Evolutionary conservation across 129 eudicot species (phyloP), one percentile per base, ranked within the genome.

Genomic region (Calendula officinalis): DNA sequence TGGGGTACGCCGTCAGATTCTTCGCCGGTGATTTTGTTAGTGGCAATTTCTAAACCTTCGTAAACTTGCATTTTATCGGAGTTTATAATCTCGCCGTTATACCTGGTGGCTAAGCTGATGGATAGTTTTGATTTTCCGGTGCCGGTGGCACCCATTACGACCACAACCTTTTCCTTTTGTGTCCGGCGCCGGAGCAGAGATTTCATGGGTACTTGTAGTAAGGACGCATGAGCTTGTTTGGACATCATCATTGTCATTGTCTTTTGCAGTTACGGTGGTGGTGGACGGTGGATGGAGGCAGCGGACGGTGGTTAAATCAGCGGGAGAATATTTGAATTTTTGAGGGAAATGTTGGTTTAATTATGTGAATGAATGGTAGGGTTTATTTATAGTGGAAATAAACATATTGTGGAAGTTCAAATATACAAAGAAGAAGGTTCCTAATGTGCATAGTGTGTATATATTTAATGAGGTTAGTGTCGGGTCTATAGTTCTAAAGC

Each of bases 71-170:
- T 91, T 69, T 91, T 91, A 34, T 91, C 98, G n/a, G 94, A 84
- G 64, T 92, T 92, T 14, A 92, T 66, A 9, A 92, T 69, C 75
- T 92, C 98, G 7, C 85, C 82, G 1, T 68, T 59, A 64, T 75
- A 77, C 12, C 61, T 88, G 14, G 78, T 69, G 69, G 94, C 91
- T n/a, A 91, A 60, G 60, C 87, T 94, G 69, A 91, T 73, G 0
- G 98, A 70, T 44, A 91, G 91, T 48, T 77, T 72, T 13, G 98
- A 84, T 64, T 91, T 91, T 2, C 96, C 98, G 40, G 96, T 75
- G 41, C 98, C 98, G 33, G 98, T 91, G 43, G 86, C 95, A 0
- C 98, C 98, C 88, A 91, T 65, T 3, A 91, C 82, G n/a, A 92
- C 85, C 5, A 91, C 86, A 9, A 91, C 98, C 42, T 91, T 87